A percentile compares a stretch with the other conserved stretches of the same genome.
These are phyloP conservation scores for Arctium lappa DNA, from an alignment of 129 eudicot species.

Conservation along the genomic window DNA sequence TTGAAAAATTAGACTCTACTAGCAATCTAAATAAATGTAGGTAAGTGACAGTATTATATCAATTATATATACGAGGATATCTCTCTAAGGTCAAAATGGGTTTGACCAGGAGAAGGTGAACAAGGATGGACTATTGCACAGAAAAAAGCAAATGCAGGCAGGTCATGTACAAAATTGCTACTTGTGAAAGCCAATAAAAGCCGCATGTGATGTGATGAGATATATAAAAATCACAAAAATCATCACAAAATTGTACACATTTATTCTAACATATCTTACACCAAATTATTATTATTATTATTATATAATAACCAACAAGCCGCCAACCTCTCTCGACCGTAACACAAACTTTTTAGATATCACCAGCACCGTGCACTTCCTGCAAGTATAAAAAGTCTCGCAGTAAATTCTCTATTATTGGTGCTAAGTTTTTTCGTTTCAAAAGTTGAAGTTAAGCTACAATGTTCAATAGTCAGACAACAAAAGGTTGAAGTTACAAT, in stretches of 20 bases:
- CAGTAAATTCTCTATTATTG: too few relatives aligned
- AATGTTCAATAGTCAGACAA: neutral
- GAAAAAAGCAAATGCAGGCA: neutral
- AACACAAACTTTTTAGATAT: conserved; percentile 34
- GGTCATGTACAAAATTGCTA: neutral
- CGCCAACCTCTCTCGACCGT: conserved; percentile 4
- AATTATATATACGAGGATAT: too few relatives aligned
- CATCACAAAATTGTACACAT: conserved; percentile 4
- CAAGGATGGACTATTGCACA: too few relatives aligned
- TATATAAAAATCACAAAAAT: neutral
- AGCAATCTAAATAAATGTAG: too few relatives aligned
- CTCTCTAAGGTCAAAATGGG: too few relatives aligned
- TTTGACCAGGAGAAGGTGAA: too few relatives aligned
- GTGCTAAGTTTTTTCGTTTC: neutral
- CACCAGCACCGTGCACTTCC: conserved; percentile 72
- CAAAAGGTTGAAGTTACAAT: too few relatives aligned
- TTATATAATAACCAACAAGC: conserved; percentile 4
- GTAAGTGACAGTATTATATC: too few relatives aligned
- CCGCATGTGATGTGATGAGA: conserved; percentile 22
- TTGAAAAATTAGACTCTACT: too few relatives aligned
- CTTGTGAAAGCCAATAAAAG: neutral
- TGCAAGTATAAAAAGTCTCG: conserved; percentile 9
- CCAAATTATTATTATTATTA: neutral
- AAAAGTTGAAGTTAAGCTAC: neutral
- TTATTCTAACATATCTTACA: conserved; percentile 25